phyloP scores from a whole-genome alignment of 2,329 filamentous ascomycete genomes.

The Cylindrodendrum hubeiense region DNA sequence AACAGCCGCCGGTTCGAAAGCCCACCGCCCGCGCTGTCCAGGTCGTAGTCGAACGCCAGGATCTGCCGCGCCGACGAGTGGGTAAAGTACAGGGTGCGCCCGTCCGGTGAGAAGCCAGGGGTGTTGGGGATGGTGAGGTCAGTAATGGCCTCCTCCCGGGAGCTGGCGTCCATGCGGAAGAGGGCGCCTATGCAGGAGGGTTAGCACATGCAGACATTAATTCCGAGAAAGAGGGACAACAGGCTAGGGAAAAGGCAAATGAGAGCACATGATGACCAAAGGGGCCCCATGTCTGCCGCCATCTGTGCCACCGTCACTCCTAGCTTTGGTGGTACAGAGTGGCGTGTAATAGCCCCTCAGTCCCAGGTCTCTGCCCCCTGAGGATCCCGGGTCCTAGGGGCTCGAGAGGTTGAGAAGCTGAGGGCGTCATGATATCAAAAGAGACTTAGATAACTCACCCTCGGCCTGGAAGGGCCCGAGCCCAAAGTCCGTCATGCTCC shows the following conservation, averaged over 20 bases:
- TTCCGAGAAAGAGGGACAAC: neutral
- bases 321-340: slow-evolving; percentile 27
- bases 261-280: too few species aligned
- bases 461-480: slow-evolving; percentile 70
- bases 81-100: slow-evolving; percentile 84
- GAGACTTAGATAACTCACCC: slow-evolving; percentile 53
- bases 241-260: too few species aligned
- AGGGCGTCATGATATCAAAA: slow-evolving; percentile 3
- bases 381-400: too few species aligned
- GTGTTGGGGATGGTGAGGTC: slow-evolving; percentile 86
- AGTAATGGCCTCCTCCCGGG: slow-evolving; percentile 70
- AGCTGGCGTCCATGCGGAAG: slow-evolving; percentile 75
- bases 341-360: too few species aligned
- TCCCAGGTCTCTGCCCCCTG: too few species aligned
- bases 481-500: slow-evolving; percentile 83
- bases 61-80: slow-evolving; percentile 80
- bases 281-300: too few species aligned
- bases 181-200: slow-evolving; percentile 69
- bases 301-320: neutral
- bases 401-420: slow-evolving; percentile 29
- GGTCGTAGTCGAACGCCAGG: slow-evolving; percentile 80
- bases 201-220: slow-evolving; percentile 10
- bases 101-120: slow-evolving; percentile 81
- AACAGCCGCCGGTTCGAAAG: slow-evolving; percentile 73
- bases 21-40: slow-evolving; percentile 70